Evolutionary conservation across 805 yeast species (phyloP), one percentile per base, ranked within the genome.

Genomic region (Jamesozyma spencerorum): DNA sequence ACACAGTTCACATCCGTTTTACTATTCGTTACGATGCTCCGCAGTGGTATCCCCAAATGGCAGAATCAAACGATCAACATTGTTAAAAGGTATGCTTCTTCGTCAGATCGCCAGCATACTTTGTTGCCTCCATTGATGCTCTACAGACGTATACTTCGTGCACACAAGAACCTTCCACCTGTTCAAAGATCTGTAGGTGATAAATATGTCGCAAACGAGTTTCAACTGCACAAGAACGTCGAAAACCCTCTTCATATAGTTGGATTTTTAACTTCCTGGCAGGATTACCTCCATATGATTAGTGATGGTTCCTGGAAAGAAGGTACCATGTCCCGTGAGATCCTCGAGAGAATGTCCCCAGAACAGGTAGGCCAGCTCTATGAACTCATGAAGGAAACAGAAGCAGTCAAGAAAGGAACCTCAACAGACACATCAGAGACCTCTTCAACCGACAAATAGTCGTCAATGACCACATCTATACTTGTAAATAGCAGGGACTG

Each of bases 201-300:
- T 61, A 71, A 77, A 49, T 92, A 92, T 58, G 95, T 90, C 38
- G 83, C 79, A 57, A 75, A 80, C 28, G 99, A 92, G 64, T 92
- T 92, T 68, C 77, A 79, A 52, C 81, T 88, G 5, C 98, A 92
- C 63, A 74, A 78, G 44, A 62, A 68, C 36, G 73, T 81, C 5
- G 95, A 86, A 48, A 87, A 92, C 59, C 97, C 99, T 3, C 69
- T 86, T 18, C 94, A 90, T 55, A 86, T 92, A 27, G 87, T 92
- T 10, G 98, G 97, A 10, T 92, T 92, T 52, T 69, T 92, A 46
- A 77, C 94, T 1, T 81, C 85, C 45, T 92, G 99, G 99, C 98
- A 92, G 61, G 90, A 81, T 46, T 84, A 84, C 53, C 68, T 83
- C 45, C 65, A 70, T 11, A 64, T 67, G 58, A 72, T 84, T 18